phyloP scores from a whole-genome alignment of 495 filamentous ascomycete species.

The Parathielavia appendiculata region DNA sequence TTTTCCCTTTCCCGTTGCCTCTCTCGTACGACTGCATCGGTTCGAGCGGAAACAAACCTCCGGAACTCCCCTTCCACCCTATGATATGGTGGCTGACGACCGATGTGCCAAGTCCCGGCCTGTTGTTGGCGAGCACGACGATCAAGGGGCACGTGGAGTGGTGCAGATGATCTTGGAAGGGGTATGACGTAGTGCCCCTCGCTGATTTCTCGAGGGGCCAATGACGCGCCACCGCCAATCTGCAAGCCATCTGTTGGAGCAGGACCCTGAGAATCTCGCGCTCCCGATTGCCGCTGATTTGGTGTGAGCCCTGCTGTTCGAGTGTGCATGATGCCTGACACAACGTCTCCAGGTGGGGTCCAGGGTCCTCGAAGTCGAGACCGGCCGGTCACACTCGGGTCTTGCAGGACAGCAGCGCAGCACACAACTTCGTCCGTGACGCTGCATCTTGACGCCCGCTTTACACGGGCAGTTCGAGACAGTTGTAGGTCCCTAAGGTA shows the following conservation, averaged over 20 bases:
- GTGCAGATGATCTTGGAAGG: not conserved
- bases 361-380: slow-evolving; percentile 16
- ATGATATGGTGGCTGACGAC: not conserved
- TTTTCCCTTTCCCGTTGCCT: not conserved
- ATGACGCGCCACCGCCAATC: slow-evolving; percentile 19
- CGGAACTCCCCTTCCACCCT: not conserved
- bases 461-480: not conserved
- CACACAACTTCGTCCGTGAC: not conserved
- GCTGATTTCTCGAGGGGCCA: slow-evolving; percentile 3
- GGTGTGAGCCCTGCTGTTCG: slow-evolving; percentile 30
- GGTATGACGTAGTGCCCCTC: slow-evolving; percentile 25
- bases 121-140: not conserved
- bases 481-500: not conserved
- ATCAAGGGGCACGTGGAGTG: slow-evolving; percentile 9
- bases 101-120: not conserved
- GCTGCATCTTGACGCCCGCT: not conserved
- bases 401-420: not conserved
- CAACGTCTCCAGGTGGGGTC: not conserved
- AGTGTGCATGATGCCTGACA: slow-evolving; percentile 2
- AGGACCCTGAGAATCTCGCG: slow-evolving; percentile 31
- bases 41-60: not conserved
- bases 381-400: slow-evolving; percentile 6
- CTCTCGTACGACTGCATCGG: not conserved
- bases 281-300: slow-evolving; percentile 22
- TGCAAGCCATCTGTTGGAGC: slow-evolving; percentile 32